Evolutionary conservation across 345 rosid species (phyloP).

Genomic region (Murraya koenigii): DNA sequence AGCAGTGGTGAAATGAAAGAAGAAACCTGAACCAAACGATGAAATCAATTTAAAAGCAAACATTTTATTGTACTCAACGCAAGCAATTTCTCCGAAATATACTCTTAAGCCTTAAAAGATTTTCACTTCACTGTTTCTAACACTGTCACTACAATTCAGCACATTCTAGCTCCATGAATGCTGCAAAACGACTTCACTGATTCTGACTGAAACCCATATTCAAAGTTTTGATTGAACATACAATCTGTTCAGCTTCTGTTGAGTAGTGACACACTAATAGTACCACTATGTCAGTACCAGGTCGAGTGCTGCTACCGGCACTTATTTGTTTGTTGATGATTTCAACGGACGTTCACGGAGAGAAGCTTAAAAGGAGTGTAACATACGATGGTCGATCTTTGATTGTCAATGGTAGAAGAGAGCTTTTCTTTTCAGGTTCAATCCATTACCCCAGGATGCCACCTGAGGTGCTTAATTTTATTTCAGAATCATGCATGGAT

Average conservation of each 20-base stretch:
- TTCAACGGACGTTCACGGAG: not conserved
- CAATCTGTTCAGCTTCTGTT: not conserved
- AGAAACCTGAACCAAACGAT: conserved; percentile 7
- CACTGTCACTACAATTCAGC: conserved; percentile 1
- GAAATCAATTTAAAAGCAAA: not conserved
- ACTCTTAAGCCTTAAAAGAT: not conserved
- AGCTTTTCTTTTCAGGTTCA: conserved; percentile 37
- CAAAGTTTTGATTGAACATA: not conserved
- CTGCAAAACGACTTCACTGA: not conserved
- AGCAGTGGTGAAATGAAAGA: too few species aligned
- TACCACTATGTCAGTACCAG: not conserved
- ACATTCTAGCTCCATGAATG: not conserved
- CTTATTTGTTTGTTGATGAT: not conserved
- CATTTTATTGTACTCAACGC: not conserved
- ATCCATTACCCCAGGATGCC: conserved; percentile 32
- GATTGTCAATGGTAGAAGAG: conserved; percentile 29
- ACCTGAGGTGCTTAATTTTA: conserved; percentile 17
- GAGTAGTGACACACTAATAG: not conserved
- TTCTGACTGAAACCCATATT: not conserved
- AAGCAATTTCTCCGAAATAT: not conserved
- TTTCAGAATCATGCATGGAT: not conserved
- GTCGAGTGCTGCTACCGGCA: not conserved
- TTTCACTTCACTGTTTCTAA: not conserved
- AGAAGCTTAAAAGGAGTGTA: not conserved
- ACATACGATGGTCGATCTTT: conserved; percentile 26